Evolutionary conservation across 805 yeast species (phyloP).

Genomic region (Teunomyces pallodes): DNA sequence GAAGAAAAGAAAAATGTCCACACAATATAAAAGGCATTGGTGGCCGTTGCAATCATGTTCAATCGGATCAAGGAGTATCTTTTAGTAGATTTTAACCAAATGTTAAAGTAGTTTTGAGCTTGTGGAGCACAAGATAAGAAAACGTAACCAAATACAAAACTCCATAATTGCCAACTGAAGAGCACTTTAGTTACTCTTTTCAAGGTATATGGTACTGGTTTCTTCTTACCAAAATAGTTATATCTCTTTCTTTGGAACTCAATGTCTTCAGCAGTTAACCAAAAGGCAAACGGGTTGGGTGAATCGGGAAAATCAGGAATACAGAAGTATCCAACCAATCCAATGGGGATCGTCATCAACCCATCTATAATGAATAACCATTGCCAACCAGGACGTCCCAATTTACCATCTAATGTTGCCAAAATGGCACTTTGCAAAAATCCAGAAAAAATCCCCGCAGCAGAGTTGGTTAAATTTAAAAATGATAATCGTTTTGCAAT

Average conservation of each 20-base stretch:
- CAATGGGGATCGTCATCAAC: conserved; percentile 33
- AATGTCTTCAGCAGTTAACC: conserved; percentile 6
- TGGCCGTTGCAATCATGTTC: conserved; percentile 4
- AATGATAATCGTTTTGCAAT: conserved; percentile 8
- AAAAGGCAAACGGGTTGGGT: conserved; percentile 5
- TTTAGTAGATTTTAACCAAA: neutral
- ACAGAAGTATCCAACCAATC: conserved; percentile 36
- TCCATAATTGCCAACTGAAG: conserved; percentile 2
- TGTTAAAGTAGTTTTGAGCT: neutral
- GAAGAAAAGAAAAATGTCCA: conserved; percentile 1
- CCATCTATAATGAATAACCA: conserved; percentile 43
- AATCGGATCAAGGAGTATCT: neutral
- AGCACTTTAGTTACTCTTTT: neutral
- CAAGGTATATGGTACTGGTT: neutral
- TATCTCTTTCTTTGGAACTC: conserved; percentile 5
- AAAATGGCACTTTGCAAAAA: conserved; percentile 20
- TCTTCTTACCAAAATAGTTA: neutral
- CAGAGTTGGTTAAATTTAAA: conserved; percentile 2
- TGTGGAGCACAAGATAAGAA: neutral
- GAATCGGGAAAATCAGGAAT: conserved; percentile 44
- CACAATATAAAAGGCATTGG: conserved; percentile 2
- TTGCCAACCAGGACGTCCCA: conserved; percentile 44
- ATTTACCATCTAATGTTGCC: conserved; percentile 30
- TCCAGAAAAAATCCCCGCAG: conserved; percentile 14
- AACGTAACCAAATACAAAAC: conserved; percentile 3